Conservation (phyloP, 768 basidiomycete genomes). For the Pleurotus pulmonarius region DNA sequence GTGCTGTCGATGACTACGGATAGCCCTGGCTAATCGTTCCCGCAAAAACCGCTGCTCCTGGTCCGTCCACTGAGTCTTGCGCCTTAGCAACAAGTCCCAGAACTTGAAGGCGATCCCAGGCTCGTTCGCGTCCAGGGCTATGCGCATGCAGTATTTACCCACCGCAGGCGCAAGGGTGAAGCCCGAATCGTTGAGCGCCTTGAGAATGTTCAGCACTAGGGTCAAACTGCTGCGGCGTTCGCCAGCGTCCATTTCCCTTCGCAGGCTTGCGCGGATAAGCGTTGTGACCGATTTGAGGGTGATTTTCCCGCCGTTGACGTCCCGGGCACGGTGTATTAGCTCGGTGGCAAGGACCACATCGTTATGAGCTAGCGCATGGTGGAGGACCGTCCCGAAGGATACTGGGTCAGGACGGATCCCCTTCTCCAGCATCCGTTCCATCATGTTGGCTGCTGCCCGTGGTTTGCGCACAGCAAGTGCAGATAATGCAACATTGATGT, state of each 20-base stretch:
- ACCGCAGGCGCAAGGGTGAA: constrained; percentile 40
- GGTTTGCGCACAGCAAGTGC: constrained; percentile 50
- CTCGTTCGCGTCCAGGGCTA: constrained; percentile 45
- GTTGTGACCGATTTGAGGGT: constrained; percentile 46
- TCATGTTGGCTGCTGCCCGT: constrained; percentile 36
- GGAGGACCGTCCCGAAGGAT: constrained; percentile 60
- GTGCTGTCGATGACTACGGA: constrained; percentile 19
- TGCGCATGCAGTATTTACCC: constrained; percentile 47
- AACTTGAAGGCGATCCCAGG: constrained; percentile 55
- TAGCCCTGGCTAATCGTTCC: constrained; percentile 29
- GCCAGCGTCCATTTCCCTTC: constrained; percentile 17
- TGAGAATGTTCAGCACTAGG: constrained; percentile 39
- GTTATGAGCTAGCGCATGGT: constrained; percentile 45
- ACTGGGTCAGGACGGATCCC: constrained; percentile 51
- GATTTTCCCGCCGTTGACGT: constrained; percentile 29
- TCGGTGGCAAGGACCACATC: constrained; percentile 39
- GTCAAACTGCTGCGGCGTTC: constrained; percentile 30
- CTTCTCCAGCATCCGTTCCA: constrained; percentile 45
- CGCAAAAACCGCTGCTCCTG: constrained; percentile 40
- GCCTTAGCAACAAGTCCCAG: constrained; percentile 48
- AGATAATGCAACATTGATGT: constrained; percentile 61
- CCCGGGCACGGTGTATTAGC: constrained; percentile 37
- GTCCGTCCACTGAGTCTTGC: constrained; percentile 46
- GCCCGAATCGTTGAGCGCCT: constrained; percentile 28
- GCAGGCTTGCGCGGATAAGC: constrained; percentile 41